These are phyloP conservation scores for Hymenoscyphus repandus DNA, from an alignment of 2,329 filamentous ascomycete species.

Conservation along the genomic window DNA sequence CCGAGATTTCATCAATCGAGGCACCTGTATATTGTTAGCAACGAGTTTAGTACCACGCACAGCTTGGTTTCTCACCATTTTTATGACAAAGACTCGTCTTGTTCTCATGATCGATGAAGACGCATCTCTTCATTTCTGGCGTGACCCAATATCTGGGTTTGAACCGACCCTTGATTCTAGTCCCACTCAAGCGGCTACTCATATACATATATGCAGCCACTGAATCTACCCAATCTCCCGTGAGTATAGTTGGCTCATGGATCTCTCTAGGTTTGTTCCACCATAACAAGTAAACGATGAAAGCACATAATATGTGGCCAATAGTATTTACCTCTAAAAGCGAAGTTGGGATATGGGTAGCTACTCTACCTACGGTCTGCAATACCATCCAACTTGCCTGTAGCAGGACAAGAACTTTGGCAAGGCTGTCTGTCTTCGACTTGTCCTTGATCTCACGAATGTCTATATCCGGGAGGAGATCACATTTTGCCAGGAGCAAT, in stretches of 20 bases:
- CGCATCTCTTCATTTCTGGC: no score
- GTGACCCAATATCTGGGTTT: no score
- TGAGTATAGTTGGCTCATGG: constrained; percentile 6
- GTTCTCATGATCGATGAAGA: no score
- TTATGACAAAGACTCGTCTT: no score
- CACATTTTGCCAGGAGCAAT: constrained; percentile 6
- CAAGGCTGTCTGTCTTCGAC: constrained; percentile 26
- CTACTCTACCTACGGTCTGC: constrained; percentile 22
- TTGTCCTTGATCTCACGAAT: constrained; percentile 24
- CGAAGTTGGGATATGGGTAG: constrained; percentile 20
- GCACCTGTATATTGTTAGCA: no score
- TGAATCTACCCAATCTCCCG: constrained; percentile 7
- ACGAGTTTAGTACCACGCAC: no score
- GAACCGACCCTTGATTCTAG: no score
- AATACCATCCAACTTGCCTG: constrained; percentile 26
- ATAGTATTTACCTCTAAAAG: constrained; percentile 28
- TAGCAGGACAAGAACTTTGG: constrained; percentile 26
- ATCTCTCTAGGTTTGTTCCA: constrained; percentile 27
- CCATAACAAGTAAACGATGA: constrained; percentile 25
- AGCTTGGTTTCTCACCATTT: no score
- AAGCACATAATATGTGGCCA: constrained; percentile 21
- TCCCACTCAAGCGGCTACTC: constrained; percentile 10
- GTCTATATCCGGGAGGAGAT: constrained; percentile 16
- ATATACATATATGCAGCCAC: constrained; percentile 14
- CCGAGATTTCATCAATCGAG: no score